A percentile compares a stretch with the other conserved stretches of the same genome.
Evolutionary conservation across 2,329 filamentous ascomycete species (phyloP).

Genomic region (Penicillium sp.): DNA sequence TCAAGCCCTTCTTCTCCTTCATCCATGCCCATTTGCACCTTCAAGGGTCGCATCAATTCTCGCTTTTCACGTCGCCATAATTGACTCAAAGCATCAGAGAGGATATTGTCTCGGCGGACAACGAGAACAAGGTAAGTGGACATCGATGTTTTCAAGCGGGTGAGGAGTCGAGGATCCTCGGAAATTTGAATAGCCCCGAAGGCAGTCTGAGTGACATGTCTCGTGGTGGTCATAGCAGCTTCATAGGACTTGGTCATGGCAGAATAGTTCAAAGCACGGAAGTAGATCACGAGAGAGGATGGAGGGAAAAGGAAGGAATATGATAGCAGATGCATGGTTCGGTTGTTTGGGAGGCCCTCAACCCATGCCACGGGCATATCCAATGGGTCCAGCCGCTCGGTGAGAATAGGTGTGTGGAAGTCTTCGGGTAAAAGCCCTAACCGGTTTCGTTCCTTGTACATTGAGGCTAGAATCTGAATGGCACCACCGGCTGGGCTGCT

Average conservation of each 20-base stretch:
- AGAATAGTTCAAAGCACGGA: slow-evolving; percentile 83
- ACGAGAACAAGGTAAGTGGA: slow-evolving; percentile 70
- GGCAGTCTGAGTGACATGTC: slow-evolving; percentile 48
- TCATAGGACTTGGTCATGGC: slow-evolving; percentile 81
- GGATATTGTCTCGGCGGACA: slow-evolving; percentile 65
- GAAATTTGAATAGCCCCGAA: slow-evolving; percentile 48
- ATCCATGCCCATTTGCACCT: slow-evolving; percentile 81
- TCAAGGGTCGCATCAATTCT: slow-evolving; percentile 80
- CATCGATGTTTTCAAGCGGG: slow-evolving; percentile 65
- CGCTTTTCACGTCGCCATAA: slow-evolving; percentile 82
- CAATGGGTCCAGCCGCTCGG: slow-evolving; percentile 72
- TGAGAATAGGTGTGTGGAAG: slow-evolving; percentile 74
- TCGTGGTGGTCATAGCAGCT: slow-evolving; percentile 55
- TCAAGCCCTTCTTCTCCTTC: slow-evolving; percentile 86
- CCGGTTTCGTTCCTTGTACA: slow-evolving; percentile 70
- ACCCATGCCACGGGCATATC: slow-evolving; percentile 74
- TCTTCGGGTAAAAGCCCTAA: slow-evolving; percentile 66
- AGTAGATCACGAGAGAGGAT: slow-evolving; percentile 73
- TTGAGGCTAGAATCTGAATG: slow-evolving; percentile 67
- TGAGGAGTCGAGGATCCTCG: slow-evolving; percentile 62
- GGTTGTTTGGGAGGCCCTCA: slow-evolving; percentile 59
- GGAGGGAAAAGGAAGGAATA: slow-evolving; percentile 78
- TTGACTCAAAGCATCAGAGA: slow-evolving; percentile 78
- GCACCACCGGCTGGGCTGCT: slow-evolving; percentile 75
- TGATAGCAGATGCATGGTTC: slow-evolving; percentile 72